Conservation (phyloP, 2,329 filamentous ascomycete species). For the Cladosporium sphaerospermum region DNA sequence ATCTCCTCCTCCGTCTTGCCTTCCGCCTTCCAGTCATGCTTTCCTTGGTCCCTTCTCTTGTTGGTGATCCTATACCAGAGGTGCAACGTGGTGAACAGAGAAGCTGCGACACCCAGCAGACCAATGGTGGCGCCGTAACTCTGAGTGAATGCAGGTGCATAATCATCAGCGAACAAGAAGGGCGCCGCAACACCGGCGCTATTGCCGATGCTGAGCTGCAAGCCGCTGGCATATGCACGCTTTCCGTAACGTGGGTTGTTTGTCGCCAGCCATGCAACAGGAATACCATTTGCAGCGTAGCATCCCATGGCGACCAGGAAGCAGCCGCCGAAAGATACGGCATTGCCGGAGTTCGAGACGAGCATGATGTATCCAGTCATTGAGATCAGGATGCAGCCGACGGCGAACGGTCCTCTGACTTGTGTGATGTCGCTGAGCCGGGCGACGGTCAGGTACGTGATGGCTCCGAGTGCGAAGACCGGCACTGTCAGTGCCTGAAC, state of each 20-base stretch:
- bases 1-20: conserved; percentile 38
- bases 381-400: conserved; percentile 56
- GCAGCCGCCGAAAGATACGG: conserved; percentile 58
- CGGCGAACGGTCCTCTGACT: conserved; percentile 57
- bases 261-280: conserved; percentile 44
- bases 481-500: conserved; percentile 46
- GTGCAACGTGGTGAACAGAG: conserved; percentile 24
- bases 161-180: conserved; percentile 5
- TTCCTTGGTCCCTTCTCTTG: conserved; percentile 31
- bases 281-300: conserved; percentile 54
- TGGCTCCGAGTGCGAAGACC: conserved; percentile 28
- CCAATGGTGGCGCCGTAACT: not conserved
- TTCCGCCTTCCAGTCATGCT: conserved; percentile 34
- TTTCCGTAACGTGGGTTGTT: conserved; percentile 54
- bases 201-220: conserved; percentile 68
- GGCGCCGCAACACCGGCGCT: conserved; percentile 59
- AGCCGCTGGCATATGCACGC: conserved; percentile 62
- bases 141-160: conserved; percentile 8
- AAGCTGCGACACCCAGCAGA: not conserved
- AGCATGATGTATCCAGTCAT: conserved; percentile 47
- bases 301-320: conserved; percentile 2
- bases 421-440: conserved; percentile 62
- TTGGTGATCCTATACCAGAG: conserved; percentile 34
- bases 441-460: conserved; percentile 59
- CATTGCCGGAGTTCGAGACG: conserved; percentile 53